phyloP scores from a whole-genome alignment of 176 grass and related monocot species.

The Aegilops longissima region DNA sequence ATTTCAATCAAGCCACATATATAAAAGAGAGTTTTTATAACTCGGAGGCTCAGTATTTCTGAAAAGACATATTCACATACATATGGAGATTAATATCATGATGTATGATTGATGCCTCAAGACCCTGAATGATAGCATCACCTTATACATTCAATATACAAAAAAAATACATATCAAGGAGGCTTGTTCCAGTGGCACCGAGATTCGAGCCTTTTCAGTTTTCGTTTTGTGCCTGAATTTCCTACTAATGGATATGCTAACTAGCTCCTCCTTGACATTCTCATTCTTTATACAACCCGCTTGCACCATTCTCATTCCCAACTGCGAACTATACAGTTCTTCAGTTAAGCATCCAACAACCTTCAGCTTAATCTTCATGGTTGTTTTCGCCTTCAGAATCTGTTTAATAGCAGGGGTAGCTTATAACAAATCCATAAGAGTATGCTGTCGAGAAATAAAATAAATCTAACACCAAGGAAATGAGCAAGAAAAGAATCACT shows the following conservation, averaged over 20 bases:
- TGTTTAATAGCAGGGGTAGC: constrained; percentile 21
- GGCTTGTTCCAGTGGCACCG: neutral
- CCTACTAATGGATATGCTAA: neutral
- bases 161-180: neutral
- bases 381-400: constrained; percentile 84
- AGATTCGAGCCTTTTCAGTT: neutral
- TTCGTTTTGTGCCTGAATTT: neutral
- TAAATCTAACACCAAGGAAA: neutral
- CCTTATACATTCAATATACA: neutral
- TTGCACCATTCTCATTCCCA: neutral
- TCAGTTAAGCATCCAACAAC: neutral
- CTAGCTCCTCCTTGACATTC: neutral
- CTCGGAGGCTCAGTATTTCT: neutral
- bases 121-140: neutral
- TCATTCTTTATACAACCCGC: neutral
- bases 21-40: neutral
- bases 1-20: neutral
- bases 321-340: neutral
- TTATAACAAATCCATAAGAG: constrained; percentile 1
- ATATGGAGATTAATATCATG: neutral
- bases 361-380: constrained; percentile 59
- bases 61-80: neutral
- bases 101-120: neutral
- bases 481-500: constrained; percentile 19
- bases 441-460: neutral